Base-by-base conservation (phyloP, 2,329 filamentous ascomycete species). In the Xylariales sp. region DNA sequence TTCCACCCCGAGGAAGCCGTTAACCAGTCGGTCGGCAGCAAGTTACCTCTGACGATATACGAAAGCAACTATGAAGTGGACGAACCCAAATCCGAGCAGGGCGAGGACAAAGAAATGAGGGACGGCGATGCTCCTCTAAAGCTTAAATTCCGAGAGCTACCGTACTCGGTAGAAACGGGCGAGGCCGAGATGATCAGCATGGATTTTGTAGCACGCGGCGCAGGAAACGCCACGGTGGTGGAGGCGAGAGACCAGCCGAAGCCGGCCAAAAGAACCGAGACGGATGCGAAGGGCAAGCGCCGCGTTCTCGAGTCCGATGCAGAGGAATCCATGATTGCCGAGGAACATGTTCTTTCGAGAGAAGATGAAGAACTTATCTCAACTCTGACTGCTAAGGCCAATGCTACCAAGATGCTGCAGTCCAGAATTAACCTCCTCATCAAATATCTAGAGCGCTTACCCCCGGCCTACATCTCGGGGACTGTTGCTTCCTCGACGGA, bases 111-210 rank as follows among this genome's bases (percentile, higher is more conserved):
- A 63, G 79, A 82, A 51, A 84, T 91, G 66, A 83, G 86, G 46
- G 85, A 88, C 46, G 59, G 73, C 57, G 62, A 78, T 23, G 59
- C 68, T 2, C 60, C 67, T 3, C 57, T 81, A 17, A 77, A 74
- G 35, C 72, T 93, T 43, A 84, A 78, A 53, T 97, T 97, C 62
- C 78, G 83, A 42, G 85, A 94, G 55, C 65, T 97, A 8, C 79
- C 84, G 2, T 97, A 93, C 60, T 84, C 84, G 1, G 82, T 97
- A 2, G 93, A 97, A 65, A 95, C 90, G 0, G 88, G 88, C 8
- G 90, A 97, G 60, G 90, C 90, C 2, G 93, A 98, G 62, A 96
- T 96, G 89, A 97, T 98, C 48, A 86, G 87, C 50, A 87, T 98
- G 54, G 89, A 96, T 61, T 95, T 90, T 48, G 85, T 98, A 15